Evolutionary conservation across 2,329 filamentous ascomycete species (phyloP).

Genomic region (Akanthomyces muscarius): DNA sequence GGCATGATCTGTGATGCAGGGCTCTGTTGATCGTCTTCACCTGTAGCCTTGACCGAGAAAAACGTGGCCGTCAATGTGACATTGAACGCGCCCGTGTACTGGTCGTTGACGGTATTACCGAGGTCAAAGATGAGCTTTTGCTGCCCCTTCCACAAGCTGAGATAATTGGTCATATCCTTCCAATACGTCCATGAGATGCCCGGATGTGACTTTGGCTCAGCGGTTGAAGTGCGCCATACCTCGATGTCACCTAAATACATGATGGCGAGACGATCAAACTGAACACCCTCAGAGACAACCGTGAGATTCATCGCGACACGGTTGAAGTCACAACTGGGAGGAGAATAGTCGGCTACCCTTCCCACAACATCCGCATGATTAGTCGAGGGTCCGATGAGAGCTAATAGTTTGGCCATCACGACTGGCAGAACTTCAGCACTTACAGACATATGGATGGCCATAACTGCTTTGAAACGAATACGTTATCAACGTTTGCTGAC

Average conservation of each 20-base stretch:
- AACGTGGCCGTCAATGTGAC: slow-evolving; percentile 71
- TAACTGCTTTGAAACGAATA: slow-evolving; percentile 71
- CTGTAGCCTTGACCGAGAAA: slow-evolving; percentile 41
- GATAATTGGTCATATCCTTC: slow-evolving; percentile 73
- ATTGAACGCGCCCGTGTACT: slow-evolving; percentile 70
- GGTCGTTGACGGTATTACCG: slow-evolving; percentile 64
- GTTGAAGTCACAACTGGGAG: slow-evolving; percentile 68
- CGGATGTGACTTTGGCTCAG: slow-evolving; percentile 61
- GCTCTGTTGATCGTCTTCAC: background rate
- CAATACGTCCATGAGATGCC: slow-evolving; percentile 74
- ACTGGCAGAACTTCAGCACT: slow-evolving; percentile 25
- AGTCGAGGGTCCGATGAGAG: background rate
- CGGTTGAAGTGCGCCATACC: slow-evolving; percentile 79
- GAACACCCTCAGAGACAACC: slow-evolving; percentile 64
- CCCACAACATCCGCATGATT: background rate
- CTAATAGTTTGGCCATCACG: no score
- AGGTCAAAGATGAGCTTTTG: slow-evolving; percentile 80
- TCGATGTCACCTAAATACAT: slow-evolving; percentile 76
- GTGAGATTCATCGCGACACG: slow-evolving; percentile 73
- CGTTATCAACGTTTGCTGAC: slow-evolving; percentile 60
- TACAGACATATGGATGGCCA: slow-evolving; percentile 68
- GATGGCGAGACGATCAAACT: slow-evolving; percentile 71
- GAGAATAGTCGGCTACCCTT: slow-evolving; percentile 55
- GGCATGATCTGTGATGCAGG: slow-evolving; percentile 66
- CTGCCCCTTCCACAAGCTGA: slow-evolving; percentile 61